A percentile compares a stretch with the other conserved stretches of the same genome.
Conservation (phyloP, 2,329 filamentous ascomycete genomes). For the Pyrenochaeta sp. region DNA sequence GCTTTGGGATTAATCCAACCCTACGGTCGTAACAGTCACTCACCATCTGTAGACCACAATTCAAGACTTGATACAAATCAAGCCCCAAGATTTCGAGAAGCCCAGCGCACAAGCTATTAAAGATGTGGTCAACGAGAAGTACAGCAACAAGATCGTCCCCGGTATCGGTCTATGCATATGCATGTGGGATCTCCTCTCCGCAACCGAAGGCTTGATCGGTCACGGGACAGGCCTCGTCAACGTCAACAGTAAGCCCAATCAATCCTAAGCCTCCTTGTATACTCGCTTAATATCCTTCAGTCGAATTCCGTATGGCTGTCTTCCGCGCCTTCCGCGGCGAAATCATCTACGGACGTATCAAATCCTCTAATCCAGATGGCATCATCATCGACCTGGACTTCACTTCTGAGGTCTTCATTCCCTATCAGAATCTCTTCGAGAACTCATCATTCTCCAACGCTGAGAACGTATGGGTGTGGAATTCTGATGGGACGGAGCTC, state of each 20-base stretch:
- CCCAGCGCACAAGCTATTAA: constrained; percentile 84
- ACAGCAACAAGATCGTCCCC: constrained; percentile 96
- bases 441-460: constrained; percentile 72
- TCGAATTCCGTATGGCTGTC: constrained; percentile 91
- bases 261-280: not conserved
- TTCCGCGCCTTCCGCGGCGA: constrained; percentile 97
- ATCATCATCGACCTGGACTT: constrained; percentile 87
- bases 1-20: not conserved
- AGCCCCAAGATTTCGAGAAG: constrained; percentile 86
- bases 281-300: constrained; percentile 55
- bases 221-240: constrained; percentile 93
- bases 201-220: constrained; percentile 92
- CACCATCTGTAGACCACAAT: constrained; percentile 76
- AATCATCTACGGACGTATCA: constrained; percentile 85
- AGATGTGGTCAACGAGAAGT: constrained; percentile 97
- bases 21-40: not conserved
- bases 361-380: constrained; percentile 73
- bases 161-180: constrained; percentile 94
- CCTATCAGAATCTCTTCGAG: constrained; percentile 55
- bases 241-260: constrained; percentile 74
- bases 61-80: constrained; percentile 92
- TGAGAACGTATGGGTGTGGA: constrained; percentile 87
- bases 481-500: constrained; percentile 73
- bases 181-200: constrained; percentile 87
- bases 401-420: constrained; percentile 88